Conservation (phyloP, 1,284 basidiomycete genomes). For the Sutorius eximius region DNA sequence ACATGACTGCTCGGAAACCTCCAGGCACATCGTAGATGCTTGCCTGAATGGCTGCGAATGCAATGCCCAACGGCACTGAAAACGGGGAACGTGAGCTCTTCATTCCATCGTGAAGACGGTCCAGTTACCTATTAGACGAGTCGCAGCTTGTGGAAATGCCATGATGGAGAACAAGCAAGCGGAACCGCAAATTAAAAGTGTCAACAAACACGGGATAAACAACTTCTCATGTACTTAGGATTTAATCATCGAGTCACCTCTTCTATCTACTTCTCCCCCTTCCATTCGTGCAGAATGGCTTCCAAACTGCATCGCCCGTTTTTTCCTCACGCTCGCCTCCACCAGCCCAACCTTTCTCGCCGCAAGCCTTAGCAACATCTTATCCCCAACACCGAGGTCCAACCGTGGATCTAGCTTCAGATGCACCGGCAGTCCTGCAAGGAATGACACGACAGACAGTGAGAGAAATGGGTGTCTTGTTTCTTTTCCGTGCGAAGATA, state of each 20-base stretch:
- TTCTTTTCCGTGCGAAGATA: slow-evolving; percentile 88
- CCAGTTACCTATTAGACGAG: slow-evolving; percentile 47
- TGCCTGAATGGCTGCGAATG: slow-evolving; percentile 65
- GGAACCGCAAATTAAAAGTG: not conserved
- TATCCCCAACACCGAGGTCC: slow-evolving; percentile 79
- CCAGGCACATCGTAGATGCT: slow-evolving; percentile 93
- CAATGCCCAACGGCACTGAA: slow-evolving; percentile 76
- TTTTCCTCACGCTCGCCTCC: slow-evolving; percentile 72
- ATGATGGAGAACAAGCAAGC: slow-evolving; percentile 26
- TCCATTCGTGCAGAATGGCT: slow-evolving; percentile 91
- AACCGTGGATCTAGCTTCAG: slow-evolving; percentile 77
- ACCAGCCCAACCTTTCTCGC: slow-evolving; percentile 67
- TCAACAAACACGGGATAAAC: slow-evolving; percentile 29
- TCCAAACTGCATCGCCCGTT: slow-evolving; percentile 97
- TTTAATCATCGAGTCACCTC: slow-evolving; percentile 45
- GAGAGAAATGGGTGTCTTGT: slow-evolving; percentile 89
- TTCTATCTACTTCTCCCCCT: slow-evolving; percentile 48
- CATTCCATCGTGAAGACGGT: not conserved
- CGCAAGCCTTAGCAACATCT: slow-evolving; percentile 77
- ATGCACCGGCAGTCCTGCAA: slow-evolving; percentile 76
- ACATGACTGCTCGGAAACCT: slow-evolving; percentile 96
- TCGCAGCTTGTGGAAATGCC: slow-evolving; percentile 50
- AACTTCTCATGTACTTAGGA: slow-evolving; percentile 1
- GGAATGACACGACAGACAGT: slow-evolving; percentile 70
- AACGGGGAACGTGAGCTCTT: slow-evolving; percentile 6